Conservation (phyloP, 345 rosid species). For the Cardamine resedifolia region DNA sequence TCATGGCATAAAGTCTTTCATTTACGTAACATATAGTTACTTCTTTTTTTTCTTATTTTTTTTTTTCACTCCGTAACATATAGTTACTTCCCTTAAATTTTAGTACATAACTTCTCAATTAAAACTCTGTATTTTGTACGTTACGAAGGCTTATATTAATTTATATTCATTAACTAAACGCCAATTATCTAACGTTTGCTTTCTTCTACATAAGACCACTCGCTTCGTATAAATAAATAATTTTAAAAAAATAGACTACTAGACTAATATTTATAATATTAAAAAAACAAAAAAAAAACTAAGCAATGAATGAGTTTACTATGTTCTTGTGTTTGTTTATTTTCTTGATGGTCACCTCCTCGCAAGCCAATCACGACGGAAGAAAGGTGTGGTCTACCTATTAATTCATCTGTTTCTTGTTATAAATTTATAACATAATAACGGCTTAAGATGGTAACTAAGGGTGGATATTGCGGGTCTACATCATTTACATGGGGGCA, state of each 20-base stretch:
- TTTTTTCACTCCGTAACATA: too few species aligned
- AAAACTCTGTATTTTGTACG: background rate
- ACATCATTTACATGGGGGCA: constrained; percentile 27
- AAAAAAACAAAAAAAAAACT: background rate
- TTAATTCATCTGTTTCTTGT: background rate
- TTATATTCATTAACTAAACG: background rate
- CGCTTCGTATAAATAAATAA: background rate
- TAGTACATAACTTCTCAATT: background rate
- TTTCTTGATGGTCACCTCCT: background rate
- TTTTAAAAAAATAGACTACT: too few species aligned
- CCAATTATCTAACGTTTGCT: background rate
- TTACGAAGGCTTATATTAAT: background rate
- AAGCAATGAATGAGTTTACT: background rate
- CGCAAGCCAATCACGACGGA: background rate
- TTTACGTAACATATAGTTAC: background rate
- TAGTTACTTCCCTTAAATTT: background rate
- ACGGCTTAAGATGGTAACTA: background rate
- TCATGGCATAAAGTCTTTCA: background rate
- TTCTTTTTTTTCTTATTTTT: too few species aligned
- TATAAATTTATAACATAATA: background rate
- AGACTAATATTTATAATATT: background rate
- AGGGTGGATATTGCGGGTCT: constrained; percentile 3
- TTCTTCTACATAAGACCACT: background rate
- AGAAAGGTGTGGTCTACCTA: constrained; percentile 7
- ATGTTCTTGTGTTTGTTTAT: background rate